A percentile compares a stretch with the other conserved stretches of the same genome.
phyloP scores from a whole-genome alignment of 1,284 basidiomycete genomes.

The Trametes sp. region DNA sequence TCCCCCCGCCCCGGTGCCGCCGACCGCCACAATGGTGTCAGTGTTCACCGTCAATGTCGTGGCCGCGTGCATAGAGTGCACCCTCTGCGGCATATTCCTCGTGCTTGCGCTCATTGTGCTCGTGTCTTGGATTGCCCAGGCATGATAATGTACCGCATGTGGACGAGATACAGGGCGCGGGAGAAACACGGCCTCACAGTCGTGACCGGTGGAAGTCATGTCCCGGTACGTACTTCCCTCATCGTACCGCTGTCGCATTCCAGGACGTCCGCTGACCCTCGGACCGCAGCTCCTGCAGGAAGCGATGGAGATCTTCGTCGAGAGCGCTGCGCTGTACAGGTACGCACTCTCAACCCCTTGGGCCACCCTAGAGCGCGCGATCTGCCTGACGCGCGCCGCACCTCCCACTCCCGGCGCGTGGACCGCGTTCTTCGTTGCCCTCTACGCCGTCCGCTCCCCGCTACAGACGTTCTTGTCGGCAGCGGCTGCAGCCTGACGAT shows the following conservation, averaged over 20 bases:
- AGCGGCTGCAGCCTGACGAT: conserved; percentile 9
- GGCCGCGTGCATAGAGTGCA: conserved; percentile 4
- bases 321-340: conserved; percentile 12
- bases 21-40: conserved; percentile 4
- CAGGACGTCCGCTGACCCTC: not conserved
- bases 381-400: not conserved
- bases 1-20: not conserved
- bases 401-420: conserved; percentile 1
- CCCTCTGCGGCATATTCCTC: conserved; percentile 6
- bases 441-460: conserved; percentile 1
- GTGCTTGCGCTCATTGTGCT: not conserved
- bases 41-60: conserved; percentile 7
- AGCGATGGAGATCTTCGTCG: conserved; percentile 12
- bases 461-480: conserved; percentile 6
- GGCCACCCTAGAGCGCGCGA: not conserved
- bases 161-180: not conserved
- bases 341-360: not conserved
- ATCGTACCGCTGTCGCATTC: not conserved
- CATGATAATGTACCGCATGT: conserved; percentile 9
- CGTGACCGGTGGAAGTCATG: not conserved
- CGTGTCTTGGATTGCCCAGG: not conserved
- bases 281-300: not conserved
- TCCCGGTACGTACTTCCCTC: not conserved
- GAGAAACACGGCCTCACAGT: not conserved
- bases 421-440: conserved; percentile 5